Percentiles rank a stretch among this genome's conserved stretches.
phyloP scores from a whole-genome alignment of 2,329 filamentous ascomycete species.

The Monosporascus sp. region DNA sequence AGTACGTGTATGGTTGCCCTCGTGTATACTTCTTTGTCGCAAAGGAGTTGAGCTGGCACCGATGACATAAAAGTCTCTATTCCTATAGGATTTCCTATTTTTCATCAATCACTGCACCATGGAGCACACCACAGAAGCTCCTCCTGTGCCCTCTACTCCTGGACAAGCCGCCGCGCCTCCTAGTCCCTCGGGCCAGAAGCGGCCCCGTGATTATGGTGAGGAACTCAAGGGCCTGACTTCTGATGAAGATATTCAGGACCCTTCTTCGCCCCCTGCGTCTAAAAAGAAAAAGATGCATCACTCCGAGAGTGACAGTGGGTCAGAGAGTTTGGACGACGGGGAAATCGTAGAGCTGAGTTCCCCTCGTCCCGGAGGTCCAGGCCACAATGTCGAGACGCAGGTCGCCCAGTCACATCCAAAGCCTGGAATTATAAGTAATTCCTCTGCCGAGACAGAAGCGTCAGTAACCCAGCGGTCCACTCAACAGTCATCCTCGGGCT shows the following conservation, averaged over 20 bases:
- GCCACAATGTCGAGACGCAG: neutral
- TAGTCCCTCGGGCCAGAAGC: slow-evolving; percentile 18
- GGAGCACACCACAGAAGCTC: slow-evolving; percentile 1
- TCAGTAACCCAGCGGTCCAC: slow-evolving; percentile 4
- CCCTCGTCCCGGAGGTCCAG: neutral
- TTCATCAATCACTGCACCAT: neutral
- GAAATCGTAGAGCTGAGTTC: slow-evolving; percentile 26
- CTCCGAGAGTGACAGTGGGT: slow-evolving; percentile 8
- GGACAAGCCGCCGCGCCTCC: slow-evolving; percentile 4
- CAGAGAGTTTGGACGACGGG: slow-evolving; percentile 27
- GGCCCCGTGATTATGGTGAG: slow-evolving; percentile 24
- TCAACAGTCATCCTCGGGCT: slow-evolving; percentile 4
- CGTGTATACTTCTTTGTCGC: too few species aligned
- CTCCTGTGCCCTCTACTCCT: slow-evolving; percentile 9
- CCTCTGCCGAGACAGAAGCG: slow-evolving; percentile 3
- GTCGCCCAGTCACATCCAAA: neutral
- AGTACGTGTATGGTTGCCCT: too few species aligned
- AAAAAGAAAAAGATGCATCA: slow-evolving; percentile 21
- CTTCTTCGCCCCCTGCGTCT: slow-evolving; percentile 2
- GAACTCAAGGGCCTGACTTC: slow-evolving; percentile 25
- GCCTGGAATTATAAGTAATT: neutral
- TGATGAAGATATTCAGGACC: slow-evolving; percentile 11
- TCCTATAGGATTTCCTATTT: too few species aligned
- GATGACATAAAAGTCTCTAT: too few species aligned
- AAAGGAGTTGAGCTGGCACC: too few species aligned